Conservation (phyloP, 1,284 basidiomycete genomes). For the Afroboletus lepidellus region DNA sequence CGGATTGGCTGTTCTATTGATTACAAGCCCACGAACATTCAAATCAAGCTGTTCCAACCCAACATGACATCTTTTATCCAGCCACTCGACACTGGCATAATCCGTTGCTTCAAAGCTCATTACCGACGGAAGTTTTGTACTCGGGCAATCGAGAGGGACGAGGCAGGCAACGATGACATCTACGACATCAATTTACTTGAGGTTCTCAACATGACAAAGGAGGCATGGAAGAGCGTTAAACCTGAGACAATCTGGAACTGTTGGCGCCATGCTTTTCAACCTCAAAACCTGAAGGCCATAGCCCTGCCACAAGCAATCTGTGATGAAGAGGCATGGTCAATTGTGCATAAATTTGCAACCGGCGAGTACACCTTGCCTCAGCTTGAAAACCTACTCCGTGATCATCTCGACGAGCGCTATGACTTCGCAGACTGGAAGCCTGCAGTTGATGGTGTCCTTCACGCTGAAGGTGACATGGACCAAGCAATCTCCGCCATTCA, state of each 20-base stretch:
- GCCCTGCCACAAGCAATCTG: neutral
- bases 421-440: neutral
- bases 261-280: conserved; percentile 5
- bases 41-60: neutral
- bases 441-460: neutral
- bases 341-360: neutral
- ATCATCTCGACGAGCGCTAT: neutral
- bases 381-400: neutral
- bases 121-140: neutral
- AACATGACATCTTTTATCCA: neutral
- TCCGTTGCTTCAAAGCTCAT: neutral
- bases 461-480: neutral
- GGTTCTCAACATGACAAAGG: neutral
- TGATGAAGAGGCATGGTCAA: neutral
- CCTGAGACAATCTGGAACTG: neutral
- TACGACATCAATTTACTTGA: conserved; percentile 1
- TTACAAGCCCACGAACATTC: neutral
- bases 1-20: too few relatives aligned
- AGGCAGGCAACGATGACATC: neutral
- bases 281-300: neutral
- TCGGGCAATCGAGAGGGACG: neutral
- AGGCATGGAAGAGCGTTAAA: neutral
- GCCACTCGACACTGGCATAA: neutral
- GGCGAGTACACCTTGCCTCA: neutral
- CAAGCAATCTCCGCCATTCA: too few relatives aligned